phyloP scores from a whole-genome alignment of 495 filamentous ascomycete species.

The Cercophora sp. region DNA sequence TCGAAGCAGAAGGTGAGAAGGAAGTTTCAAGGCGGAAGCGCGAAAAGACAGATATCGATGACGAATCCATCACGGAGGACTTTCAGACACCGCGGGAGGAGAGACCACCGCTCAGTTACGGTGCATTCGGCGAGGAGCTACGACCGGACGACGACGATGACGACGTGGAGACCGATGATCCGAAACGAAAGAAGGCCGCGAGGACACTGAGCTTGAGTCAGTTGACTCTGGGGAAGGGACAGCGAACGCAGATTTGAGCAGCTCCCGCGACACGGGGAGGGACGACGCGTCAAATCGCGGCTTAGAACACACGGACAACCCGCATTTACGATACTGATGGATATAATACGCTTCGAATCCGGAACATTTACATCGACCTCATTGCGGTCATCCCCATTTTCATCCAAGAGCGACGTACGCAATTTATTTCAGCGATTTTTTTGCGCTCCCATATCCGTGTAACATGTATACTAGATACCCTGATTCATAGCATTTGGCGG shows the following conservation, averaged over 20 bases:
- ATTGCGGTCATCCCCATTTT: no score
- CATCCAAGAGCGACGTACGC: no score
- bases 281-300: no score
- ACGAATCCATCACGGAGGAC: constrained; percentile 27
- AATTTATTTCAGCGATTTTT: no score
- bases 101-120: constrained; percentile 28
- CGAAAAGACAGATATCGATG: constrained; percentile 23
- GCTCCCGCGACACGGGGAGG: no score
- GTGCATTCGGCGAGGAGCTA: constrained; percentile 43
- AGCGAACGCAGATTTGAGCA: constrained; percentile 20
- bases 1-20: constrained; percentile 30
- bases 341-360: no score
- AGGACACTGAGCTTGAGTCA: constrained; percentile 49
- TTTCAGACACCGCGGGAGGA: constrained; percentile 46
- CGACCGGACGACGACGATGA: constrained; percentile 27
- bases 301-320: no score
- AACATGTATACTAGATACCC: no score
- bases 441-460: no score
- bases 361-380: no score
- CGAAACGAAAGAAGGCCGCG: constrained; percentile 39
- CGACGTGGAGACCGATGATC: constrained; percentile 23
- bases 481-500: no score
- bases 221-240: constrained; percentile 40
- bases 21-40: constrained; percentile 18
- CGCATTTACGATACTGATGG: no score